Conservation (phyloP, 306 rosid genomes). For the Lagenaria siceraria region DNA sequence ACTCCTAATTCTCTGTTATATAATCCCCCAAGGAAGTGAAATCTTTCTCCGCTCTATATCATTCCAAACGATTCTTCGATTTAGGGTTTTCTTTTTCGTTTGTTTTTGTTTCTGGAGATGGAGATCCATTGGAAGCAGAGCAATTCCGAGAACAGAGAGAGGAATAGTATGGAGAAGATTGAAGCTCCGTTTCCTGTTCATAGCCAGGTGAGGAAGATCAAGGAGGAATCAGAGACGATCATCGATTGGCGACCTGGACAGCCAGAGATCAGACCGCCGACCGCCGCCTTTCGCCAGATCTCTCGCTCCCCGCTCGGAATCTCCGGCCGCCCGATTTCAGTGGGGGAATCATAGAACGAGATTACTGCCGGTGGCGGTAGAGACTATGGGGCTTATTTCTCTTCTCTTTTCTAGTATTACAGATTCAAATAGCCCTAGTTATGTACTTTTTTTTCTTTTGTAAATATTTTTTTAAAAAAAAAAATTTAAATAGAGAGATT, state of each 20-base stretch:
- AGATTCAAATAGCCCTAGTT: background rate
- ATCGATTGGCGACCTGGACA: conserved; percentile 41
- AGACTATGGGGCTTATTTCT: background rate
- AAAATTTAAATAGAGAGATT: background rate
- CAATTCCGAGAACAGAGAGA: background rate
- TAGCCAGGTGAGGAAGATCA: conserved; percentile 68
- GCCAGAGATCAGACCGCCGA: conserved; percentile 35
- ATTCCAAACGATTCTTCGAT: background rate
- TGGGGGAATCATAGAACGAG: conserved; percentile 29
- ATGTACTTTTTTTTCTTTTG: background rate
- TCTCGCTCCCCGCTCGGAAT: conserved; percentile 75
- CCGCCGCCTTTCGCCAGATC: conserved; percentile 27
- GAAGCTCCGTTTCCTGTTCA: conserved; percentile 36
- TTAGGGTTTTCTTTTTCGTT: background rate
- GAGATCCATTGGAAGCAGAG: conserved; percentile 15
- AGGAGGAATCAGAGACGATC: conserved; percentile 54
- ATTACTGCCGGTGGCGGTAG: background rate
- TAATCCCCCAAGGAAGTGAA: no score
- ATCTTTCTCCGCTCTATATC: background rate
- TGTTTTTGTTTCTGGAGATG: conserved; percentile 18
- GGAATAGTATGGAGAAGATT: conserved; percentile 1
- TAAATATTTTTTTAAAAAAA: background rate
- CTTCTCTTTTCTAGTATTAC: background rate
- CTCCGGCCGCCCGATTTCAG: conserved; percentile 38
- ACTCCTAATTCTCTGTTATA: background rate